phyloP scores from a whole-genome alignment of 225 moss, liverwort and hornwort species.

The Bryoerythrophyllum caledonicum region DNA sequence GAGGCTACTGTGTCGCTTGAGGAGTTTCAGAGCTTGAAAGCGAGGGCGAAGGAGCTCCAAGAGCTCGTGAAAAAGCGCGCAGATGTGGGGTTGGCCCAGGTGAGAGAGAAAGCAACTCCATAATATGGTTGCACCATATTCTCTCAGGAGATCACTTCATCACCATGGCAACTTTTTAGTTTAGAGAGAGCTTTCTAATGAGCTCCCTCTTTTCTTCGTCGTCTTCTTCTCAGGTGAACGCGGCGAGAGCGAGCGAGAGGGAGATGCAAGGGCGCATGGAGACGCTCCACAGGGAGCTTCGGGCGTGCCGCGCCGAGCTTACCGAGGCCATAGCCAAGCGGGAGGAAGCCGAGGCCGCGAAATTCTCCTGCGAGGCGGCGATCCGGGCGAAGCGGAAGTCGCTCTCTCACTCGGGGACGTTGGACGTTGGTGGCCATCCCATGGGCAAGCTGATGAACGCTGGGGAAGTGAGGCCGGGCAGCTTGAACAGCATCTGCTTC shows the following conservation, averaged over 20 bases:
- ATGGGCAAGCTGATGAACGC: constrained; percentile 16
- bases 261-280: constrained; percentile 36
- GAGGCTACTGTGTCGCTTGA: constrained; percentile 35
- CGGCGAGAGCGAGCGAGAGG: constrained; percentile 42
- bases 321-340: constrained; percentile 39
- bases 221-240: constrained; percentile 25
- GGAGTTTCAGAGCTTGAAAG: constrained; percentile 37
- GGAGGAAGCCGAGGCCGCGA: constrained; percentile 57
- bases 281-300: constrained; percentile 26
- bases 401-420: constrained; percentile 18
- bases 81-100: constrained; percentile 49
- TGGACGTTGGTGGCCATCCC: constrained; percentile 24
- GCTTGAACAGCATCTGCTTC: constrained; percentile 36
- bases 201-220: no score
- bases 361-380: constrained; percentile 40
- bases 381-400: constrained; percentile 30
- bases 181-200: no score
- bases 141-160: not conserved
- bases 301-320: constrained; percentile 28
- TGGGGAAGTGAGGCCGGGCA: constrained; percentile 31
- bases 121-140: not conserved
- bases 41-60: constrained; percentile 28
- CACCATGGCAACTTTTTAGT: no score
- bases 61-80: constrained; percentile 47
- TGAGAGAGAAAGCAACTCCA: not conserved